Evolutionary conservation across 768 basidiomycete species (phyloP), one percentile per base, ranked within the genome.

Genomic region (Trametes punicea): DNA sequence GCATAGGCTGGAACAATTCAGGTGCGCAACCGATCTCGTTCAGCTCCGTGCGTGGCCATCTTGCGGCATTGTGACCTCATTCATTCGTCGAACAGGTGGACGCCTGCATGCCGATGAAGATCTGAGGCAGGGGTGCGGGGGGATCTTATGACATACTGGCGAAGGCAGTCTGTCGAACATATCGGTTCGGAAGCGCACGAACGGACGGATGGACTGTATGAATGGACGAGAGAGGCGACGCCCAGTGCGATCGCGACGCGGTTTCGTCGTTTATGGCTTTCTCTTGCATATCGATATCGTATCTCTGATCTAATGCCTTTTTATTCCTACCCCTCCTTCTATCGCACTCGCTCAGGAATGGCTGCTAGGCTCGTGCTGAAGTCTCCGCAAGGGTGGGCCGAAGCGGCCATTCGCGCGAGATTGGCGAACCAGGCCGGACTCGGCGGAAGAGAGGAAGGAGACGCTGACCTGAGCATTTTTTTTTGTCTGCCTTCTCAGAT

Each of bases 1-100:
- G 49, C 46, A 34, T 39, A 60, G 57, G 54, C 61, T 69, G 42
- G 65, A 61, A 34, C 63, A 52, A 50, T 69, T 61, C 62, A 64
- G 65, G 67, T 69, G 61, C 57, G 67, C 62, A n/a, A 44, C 21
- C 11, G 25, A 36, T 9, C 41, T 44, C 16, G 49, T 40, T 44
- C 36, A 34, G 39, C 18, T 6, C 39, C 21, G n/a, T 23, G 13
- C 33, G 34, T 25, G 40, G 38, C 30, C 16, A 26, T 25, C 23
- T 23, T 4, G 53, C 20, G 45, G 25, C 30, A 7, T 7, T 8
- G 38, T 31, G 45, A 33, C 18, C 46, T 48, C 46, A 54, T 46
- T 38, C 44, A 46, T 38, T 42, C n/a, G 16, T 26, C 21, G 23
- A 26, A 46, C 44, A 51, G 56, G 56, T 51, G 56, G 56, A 57